Evolutionary conservation across 805 yeast genomes (phyloP).

Genomic region (Sugiyamaella boreocaroliniensis): DNA sequence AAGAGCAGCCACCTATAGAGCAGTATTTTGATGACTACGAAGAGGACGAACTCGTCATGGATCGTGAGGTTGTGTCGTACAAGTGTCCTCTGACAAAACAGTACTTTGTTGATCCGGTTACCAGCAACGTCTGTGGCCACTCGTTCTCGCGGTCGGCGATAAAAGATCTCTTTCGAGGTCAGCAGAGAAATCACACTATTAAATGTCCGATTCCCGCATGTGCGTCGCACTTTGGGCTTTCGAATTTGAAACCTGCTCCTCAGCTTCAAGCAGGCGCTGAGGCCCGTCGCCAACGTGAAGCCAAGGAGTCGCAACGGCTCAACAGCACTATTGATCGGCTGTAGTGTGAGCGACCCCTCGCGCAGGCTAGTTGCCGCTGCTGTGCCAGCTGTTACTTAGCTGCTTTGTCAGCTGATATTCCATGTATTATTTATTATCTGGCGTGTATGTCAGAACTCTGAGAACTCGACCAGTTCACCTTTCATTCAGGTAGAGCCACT

Average conservation of each 20-base stretch:
- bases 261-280: slow-evolving; percentile 13
- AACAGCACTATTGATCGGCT: slow-evolving; percentile 12
- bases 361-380: too few species aligned
- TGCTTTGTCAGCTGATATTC: too few species aligned
- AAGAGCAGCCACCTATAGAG: slow-evolving; percentile 18
- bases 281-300: slow-evolving; percentile 11
- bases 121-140: slow-evolving; percentile 25
- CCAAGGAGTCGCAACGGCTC: slow-evolving; percentile 10
- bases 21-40: slow-evolving; percentile 15
- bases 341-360: too few species aligned
- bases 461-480: too few species aligned
- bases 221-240: not conserved
- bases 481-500: too few species aligned
- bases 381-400: too few species aligned
- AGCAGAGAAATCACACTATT: not conserved
- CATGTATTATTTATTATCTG: too few species aligned
- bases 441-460: too few species aligned
- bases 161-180: slow-evolving; percentile 12
- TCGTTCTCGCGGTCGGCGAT: slow-evolving; percentile 26
- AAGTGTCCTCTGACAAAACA: slow-evolving; percentile 28
- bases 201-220: slow-evolving; percentile 23
- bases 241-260: slow-evolving; percentile 10
- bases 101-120: slow-evolving; percentile 27
- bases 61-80: slow-evolving; percentile 20
- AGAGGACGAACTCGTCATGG: slow-evolving; percentile 28